Conservation (phyloP, 177 flowering plant species). For the Vitis hybrid region DNA sequence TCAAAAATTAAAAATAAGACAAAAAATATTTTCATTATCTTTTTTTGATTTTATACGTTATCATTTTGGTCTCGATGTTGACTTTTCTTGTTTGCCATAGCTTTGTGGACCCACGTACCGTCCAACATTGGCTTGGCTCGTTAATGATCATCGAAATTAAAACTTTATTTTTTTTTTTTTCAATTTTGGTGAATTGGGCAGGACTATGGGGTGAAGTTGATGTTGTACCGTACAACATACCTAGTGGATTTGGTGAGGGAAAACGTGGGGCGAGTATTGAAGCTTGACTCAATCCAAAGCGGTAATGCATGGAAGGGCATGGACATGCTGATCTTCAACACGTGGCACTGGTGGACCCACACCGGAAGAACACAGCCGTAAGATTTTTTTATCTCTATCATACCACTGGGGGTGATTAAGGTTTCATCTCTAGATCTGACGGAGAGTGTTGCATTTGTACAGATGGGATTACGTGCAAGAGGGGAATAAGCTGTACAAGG, state of each 20-base stretch:
- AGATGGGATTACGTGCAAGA: constrained; percentile 76
- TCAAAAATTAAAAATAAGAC: no score
- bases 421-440: neutral
- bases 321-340: constrained; percentile 77
- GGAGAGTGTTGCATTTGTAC: constrained; percentile 11
- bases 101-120: no score
- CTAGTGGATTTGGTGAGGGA: constrained; percentile 65
- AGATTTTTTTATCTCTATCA: constrained; percentile 5
- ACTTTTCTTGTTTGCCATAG: no score
- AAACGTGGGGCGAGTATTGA: constrained; percentile 46
- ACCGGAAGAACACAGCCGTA: constrained; percentile 67
- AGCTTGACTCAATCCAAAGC: constrained; percentile 57
- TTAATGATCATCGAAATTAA: no score
- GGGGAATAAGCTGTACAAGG: constrained; percentile 44
- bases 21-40: no score
- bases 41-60: no score
- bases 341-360: constrained; percentile 99
- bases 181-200: constrained; percentile 17
- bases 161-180: no score
- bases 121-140: no score
- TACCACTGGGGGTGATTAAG: no score
- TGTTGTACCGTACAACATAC: constrained; percentile 51
- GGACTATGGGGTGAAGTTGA: constrained; percentile 62
- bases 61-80: no score
- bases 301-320: constrained; percentile 68